phyloP scores from a whole-genome alignment of 2,329 filamentous ascomycete species.

The Penicillium palitans region DNA sequence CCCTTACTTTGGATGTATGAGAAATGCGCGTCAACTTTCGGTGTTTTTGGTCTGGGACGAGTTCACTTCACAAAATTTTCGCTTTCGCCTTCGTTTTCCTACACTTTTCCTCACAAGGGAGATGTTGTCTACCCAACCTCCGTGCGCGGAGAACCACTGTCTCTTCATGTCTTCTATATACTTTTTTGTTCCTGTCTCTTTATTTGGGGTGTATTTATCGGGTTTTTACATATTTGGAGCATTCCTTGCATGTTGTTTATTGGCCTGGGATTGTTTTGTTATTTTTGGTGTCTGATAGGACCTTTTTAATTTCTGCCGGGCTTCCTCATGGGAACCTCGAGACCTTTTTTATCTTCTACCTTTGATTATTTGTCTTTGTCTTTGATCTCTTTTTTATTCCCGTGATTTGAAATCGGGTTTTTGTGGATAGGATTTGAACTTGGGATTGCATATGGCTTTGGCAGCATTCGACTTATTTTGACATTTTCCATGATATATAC shows the following conservation, averaged over 20 bases:
- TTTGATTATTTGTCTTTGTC: slow-evolving; percentile 11
- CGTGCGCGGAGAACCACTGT: slow-evolving; percentile 19
- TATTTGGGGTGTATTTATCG: slow-evolving; percentile 23
- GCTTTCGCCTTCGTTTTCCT: slow-evolving; percentile 6
- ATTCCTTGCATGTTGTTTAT: slow-evolving; percentile 28
- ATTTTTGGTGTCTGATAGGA: slow-evolving; percentile 26
- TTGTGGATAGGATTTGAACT: slow-evolving; percentile 21
- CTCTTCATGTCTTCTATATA: slow-evolving; percentile 24
- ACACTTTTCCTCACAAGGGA: slow-evolving; percentile 1
- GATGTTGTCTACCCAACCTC: slow-evolving; percentile 18
- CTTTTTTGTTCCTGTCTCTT: slow-evolving; percentile 21
- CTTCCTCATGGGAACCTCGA: slow-evolving; percentile 7
- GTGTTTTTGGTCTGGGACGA: slow-evolving; percentile 22
- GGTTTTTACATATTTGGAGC: slow-evolving; percentile 29
- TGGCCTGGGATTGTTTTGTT: slow-evolving; percentile 23
- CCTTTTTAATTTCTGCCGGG: slow-evolving; percentile 26
- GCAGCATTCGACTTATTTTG: slow-evolving; percentile 25
- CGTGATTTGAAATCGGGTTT: slow-evolving; percentile 13
- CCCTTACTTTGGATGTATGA: slow-evolving; percentile 26
- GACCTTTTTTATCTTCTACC: slow-evolving; percentile 15
- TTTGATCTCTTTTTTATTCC: slow-evolving; percentile 11
- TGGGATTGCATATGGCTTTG: slow-evolving; percentile 30
- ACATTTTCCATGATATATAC: slow-evolving; percentile 2
- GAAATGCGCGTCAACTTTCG: slow-evolving; percentile 26
- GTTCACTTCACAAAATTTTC: slow-evolving; percentile 19